phyloP scores from a whole-genome alignment of 192 early-diverging fungal genomes.

The Piromyces finnis region DNA sequence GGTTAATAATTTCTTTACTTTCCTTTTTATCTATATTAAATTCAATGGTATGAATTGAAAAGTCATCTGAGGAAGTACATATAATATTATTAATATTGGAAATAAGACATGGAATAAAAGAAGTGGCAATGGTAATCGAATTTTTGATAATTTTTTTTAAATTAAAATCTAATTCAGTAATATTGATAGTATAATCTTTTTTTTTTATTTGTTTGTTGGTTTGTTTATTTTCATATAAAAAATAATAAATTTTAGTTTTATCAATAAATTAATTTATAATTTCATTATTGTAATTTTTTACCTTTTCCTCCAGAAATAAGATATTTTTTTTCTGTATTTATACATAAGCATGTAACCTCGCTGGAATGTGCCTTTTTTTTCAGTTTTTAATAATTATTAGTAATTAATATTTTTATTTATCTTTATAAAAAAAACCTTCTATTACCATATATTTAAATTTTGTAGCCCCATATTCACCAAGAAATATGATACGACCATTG shows the following conservation, averaged over 20 bases:
- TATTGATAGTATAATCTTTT: background rate
- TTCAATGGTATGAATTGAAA: background rate
- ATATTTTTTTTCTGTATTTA: background rate
- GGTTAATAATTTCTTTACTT: background rate
- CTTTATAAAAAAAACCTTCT: too few relatives aligned
- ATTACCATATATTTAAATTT: background rate
- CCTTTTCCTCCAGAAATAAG: background rate
- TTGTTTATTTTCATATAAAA: too few relatives aligned
- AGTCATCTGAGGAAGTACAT: background rate
- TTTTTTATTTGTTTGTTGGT: too few relatives aligned
- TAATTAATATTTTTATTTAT: too few relatives aligned
- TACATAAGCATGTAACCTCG: background rate
- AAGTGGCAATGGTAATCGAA: background rate
- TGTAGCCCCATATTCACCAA: background rate
- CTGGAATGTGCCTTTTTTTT: background rate
- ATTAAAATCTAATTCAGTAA: background rate
- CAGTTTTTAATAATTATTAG: too few relatives aligned
- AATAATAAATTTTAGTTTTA: too few relatives aligned
- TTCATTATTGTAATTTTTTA: too few relatives aligned
- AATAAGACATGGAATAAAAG: background rate
- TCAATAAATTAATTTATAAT: too few relatives aligned
- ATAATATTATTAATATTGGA: background rate
- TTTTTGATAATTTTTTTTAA: background rate
- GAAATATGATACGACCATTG: background rate
- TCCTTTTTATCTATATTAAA: background rate